Conservation (phyloP, 2,329 filamentous ascomycete species). For the Monosporascus sp. region DNA sequence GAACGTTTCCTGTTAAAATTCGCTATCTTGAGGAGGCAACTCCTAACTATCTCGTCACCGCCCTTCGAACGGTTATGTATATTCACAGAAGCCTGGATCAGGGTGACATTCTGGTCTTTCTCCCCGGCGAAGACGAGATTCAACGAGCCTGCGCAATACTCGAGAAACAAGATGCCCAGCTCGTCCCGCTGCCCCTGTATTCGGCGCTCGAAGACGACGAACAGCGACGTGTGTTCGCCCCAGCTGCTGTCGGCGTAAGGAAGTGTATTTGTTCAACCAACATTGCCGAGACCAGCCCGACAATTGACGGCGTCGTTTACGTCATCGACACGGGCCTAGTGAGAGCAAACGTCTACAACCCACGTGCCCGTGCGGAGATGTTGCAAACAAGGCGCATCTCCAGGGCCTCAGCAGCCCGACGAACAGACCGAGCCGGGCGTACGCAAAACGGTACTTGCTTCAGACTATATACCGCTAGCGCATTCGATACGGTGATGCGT, state of each 20-base stretch:
- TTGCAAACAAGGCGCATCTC: constrained; percentile 94
- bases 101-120: constrained; percentile 88
- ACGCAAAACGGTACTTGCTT: constrained; percentile 98
- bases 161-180: constrained; percentile 86
- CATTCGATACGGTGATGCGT: constrained; percentile 97
- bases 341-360: constrained; percentile 99
- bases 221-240: constrained; percentile 93
- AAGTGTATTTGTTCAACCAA: constrained; percentile 96
- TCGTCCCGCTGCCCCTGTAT: constrained; percentile 90
- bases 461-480: constrained; percentile 87
- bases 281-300: constrained; percentile 95
- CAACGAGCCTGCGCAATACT: constrained; percentile 88
- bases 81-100: constrained; percentile 86
- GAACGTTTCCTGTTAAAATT: constrained; percentile 95
- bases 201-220: constrained; percentile 87
- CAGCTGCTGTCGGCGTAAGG: constrained; percentile 68
- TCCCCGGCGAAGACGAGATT: constrained; percentile 98
- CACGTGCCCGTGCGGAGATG: constrained; percentile 91
- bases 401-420: constrained; percentile 93
- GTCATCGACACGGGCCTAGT: constrained; percentile 99
- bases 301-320: constrained; percentile 97
- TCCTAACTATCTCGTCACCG: constrained; percentile 94
- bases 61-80: constrained; percentile 62
- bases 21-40: constrained; percentile 97
- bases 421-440: constrained; percentile 98